phyloP scores from a whole-genome alignment of 192 early-diverging fungal genomes.

The Rhizoclosmatium sp. region DNA sequence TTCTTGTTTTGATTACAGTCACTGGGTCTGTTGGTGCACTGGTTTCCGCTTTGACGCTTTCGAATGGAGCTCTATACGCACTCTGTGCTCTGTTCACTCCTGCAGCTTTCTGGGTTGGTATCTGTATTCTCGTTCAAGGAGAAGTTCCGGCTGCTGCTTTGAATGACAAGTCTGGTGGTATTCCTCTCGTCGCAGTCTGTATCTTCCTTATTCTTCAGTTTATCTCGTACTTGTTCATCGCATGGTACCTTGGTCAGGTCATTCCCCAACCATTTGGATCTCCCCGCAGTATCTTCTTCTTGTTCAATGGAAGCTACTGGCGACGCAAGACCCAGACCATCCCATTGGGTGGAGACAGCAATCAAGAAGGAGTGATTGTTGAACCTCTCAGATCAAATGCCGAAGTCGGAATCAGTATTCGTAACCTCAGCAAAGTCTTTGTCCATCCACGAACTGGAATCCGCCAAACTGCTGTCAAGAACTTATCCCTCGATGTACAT shows the following conservation, averaged over 20 bases:
- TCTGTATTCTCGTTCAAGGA: neutral
- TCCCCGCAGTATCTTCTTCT: constrained; percentile 49
- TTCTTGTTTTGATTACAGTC: neutral
- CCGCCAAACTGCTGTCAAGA: constrained; percentile 4
- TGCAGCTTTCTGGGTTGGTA: constrained; percentile 1
- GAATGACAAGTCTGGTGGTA: constrained; percentile 7
- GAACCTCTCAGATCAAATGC: neutral
- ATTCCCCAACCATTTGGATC: constrained; percentile 49
- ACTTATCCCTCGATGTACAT: constrained; percentile 50
- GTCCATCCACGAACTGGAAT: neutral
- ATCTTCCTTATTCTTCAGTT: constrained; percentile 20
- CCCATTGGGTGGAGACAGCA: neutral
- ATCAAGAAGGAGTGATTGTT: neutral
- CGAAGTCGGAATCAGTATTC: neutral
- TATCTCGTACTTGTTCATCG: constrained; percentile 50
- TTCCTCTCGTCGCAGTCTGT: neutral
- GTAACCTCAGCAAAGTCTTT: neutral
- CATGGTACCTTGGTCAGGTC: constrained; percentile 58
- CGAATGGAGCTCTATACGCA: neutral
- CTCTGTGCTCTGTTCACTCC: constrained; percentile 15
- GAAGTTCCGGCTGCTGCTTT: neutral
- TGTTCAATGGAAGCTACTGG: constrained; percentile 44
- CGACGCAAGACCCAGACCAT: neutral
- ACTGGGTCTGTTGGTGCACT: neutral
- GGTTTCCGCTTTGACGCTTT: neutral